These are phyloP conservation scores for Spergularia azorica DNA, from an alignment of 179 eudicot species.

Conservation along the genomic window DNA sequence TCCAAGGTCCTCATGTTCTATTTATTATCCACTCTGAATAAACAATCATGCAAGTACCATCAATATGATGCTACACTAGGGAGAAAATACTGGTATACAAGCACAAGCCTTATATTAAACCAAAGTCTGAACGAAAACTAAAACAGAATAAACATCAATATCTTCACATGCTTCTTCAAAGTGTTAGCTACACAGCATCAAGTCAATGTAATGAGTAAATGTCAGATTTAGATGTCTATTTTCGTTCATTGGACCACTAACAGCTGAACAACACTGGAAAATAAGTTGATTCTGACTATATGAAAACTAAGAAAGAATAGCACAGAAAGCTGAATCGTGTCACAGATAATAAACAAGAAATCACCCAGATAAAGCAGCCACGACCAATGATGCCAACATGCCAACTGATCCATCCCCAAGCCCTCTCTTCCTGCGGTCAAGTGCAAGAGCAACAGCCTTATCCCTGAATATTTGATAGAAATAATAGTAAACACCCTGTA, in stretches of 20 bases:
- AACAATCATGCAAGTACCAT: too few species aligned
- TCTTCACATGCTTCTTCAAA: not conserved
- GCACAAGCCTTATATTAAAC: not conserved
- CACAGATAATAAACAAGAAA: constrained; percentile 22
- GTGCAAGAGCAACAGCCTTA: constrained; percentile 80
- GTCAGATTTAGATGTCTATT: not conserved
- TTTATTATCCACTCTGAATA: too few species aligned
- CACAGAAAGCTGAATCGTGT: not conserved
- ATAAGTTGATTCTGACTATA: not conserved
- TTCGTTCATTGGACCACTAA: too few species aligned
- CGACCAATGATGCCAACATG: constrained; percentile 84
- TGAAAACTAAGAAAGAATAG: not conserved
- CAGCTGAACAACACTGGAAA: not conserved
- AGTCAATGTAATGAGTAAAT: not conserved
- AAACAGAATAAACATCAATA: not conserved
- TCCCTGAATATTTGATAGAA: constrained; percentile 99
- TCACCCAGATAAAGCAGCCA: constrained; percentile 96
- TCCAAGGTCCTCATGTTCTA: too few species aligned
- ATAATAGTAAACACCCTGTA: constrained; percentile 99
- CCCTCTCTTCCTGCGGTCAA: constrained; percentile 70
- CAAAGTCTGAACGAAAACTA: not conserved
- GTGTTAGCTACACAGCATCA: not conserved
- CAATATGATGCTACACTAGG: too few species aligned
- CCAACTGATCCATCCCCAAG: constrained; percentile 97
- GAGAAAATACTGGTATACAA: not conserved